Evolutionary conservation across 2,329 filamentous ascomycete genomes (phyloP).

Genomic region (Claviceps cyperi): DNA sequence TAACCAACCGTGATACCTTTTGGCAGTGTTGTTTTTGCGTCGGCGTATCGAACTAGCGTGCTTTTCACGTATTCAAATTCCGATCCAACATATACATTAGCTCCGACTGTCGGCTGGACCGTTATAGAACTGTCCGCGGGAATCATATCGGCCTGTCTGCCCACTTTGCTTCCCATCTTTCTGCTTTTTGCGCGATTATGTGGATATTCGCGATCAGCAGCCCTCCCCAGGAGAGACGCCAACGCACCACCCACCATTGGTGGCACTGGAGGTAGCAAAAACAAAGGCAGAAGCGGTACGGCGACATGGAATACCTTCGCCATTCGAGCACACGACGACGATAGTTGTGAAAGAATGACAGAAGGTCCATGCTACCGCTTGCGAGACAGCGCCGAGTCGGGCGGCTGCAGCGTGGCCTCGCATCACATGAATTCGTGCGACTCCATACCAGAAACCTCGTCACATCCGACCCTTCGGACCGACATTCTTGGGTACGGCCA

Average conservation of each 20-base stretch:
- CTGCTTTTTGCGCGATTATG: conserved; percentile 22
- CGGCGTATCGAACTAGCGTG: conserved; percentile 31
- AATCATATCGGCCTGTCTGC: conserved; percentile 38
- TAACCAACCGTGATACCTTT: not conserved
- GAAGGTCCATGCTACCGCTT: conserved; percentile 18
- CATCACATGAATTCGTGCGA: not conserved
- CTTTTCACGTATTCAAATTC: conserved; percentile 27
- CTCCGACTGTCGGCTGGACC: conserved; percentile 31
- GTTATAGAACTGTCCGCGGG: conserved; percentile 33
- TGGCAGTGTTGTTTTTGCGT: conserved; percentile 30
- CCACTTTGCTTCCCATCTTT: conserved; percentile 33
- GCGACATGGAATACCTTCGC: conserved; percentile 8
- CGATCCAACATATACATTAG: conserved; percentile 32
- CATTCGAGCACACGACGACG: conserved; percentile 2
- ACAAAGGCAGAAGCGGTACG: conserved; percentile 8
- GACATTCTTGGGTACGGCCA: conserved; percentile 18
- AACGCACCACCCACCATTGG: conserved; percentile 10
- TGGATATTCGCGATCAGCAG: conserved; percentile 21
- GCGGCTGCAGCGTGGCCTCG: conserved; percentile 5
- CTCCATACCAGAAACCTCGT: not conserved
- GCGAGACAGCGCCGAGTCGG: conserved; percentile 16
- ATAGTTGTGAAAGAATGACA: conserved; percentile 6
- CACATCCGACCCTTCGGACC: conserved; percentile 16
- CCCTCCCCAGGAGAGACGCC: conserved; percentile 14
- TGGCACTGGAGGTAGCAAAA: conserved; percentile 6